Conservation (phyloP, 371 early-diverging fungal species). For the Mortierella sp. region DNA sequence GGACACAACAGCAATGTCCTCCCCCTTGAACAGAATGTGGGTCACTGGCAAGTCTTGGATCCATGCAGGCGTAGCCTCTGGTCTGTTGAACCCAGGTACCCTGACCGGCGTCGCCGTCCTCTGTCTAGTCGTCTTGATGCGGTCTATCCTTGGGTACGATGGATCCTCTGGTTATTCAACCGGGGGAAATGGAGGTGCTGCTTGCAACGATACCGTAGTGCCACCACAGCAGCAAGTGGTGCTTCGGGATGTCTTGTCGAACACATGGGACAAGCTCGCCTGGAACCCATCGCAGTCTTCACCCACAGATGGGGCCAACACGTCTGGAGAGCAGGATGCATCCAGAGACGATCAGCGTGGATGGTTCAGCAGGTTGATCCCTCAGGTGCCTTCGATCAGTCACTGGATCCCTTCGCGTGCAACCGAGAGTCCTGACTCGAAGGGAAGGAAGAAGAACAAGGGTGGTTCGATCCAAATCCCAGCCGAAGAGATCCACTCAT, state of each 20-base stretch:
- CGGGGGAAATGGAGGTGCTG: not conserved
- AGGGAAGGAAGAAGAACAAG: not conserved
- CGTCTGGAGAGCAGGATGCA: not conserved
- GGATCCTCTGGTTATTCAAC: not conserved
- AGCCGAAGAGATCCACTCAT: slow-evolving; percentile 23
- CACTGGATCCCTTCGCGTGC: slow-evolving; percentile 23
- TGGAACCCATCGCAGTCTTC: not conserved
- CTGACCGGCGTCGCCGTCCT: slow-evolving; percentile 27
- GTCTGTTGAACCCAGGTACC: slow-evolving; percentile 37
- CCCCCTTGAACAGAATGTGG: slow-evolving; percentile 17
- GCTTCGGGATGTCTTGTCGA: slow-evolving; percentile 7
- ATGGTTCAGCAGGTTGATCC: slow-evolving; percentile 31
- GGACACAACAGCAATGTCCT: not conserved
- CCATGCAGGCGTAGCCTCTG: slow-evolving; percentile 20
- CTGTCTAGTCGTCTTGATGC: slow-evolving; percentile 14
- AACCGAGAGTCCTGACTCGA: not conserved
- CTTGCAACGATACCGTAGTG: slow-evolving; percentile 6
- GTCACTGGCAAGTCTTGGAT: slow-evolving; percentile 12
- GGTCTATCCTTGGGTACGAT: slow-evolving; percentile 12
- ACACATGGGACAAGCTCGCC: slow-evolving; percentile 13
- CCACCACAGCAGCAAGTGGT: not conserved
- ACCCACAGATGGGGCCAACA: not conserved
- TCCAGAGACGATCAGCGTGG: not conserved
- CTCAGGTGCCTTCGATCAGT: slow-evolving; percentile 18
- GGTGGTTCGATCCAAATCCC: slow-evolving; percentile 21